Evolutionary conservation across 2,329 filamentous ascomycete species (phyloP).

Genomic region (Sarocladiaceae sp.): DNA sequence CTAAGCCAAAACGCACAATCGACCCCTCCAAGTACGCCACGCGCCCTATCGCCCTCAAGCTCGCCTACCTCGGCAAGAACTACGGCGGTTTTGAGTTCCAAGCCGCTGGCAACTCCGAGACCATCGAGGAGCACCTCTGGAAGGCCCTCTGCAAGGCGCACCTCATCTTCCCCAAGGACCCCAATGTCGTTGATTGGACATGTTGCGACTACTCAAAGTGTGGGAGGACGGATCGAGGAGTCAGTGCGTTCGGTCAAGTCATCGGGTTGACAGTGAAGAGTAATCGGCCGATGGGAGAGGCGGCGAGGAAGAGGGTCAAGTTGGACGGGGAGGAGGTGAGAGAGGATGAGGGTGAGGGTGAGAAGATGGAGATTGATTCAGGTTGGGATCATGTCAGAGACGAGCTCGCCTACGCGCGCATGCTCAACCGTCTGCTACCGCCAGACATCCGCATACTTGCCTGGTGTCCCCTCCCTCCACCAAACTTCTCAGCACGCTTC

Average conservation of each 20-base stretch:
- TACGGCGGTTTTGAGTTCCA: conserved; percentile 95
- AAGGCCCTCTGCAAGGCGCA: conserved; percentile 77
- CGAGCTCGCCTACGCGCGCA: conserved; percentile 75
- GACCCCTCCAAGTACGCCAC: conserved; percentile 78
- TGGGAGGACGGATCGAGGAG: conserved; percentile 84
- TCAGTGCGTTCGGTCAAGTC: conserved; percentile 96
- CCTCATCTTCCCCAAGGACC: conserved; percentile 67
- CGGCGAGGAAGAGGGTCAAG: conserved; percentile 18
- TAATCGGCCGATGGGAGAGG: conserved; percentile 56
- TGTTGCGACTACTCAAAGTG: conserved; percentile 92
- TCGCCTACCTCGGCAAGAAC: conserved; percentile 84
- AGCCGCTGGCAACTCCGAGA: conserved; percentile 62
- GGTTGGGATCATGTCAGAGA: conserved; percentile 65
- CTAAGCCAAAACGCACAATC: conserved; percentile 49
- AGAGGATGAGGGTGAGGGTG: conserved; percentile 9
- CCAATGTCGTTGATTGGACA: conserved; percentile 66
- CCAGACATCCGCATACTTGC: conserved; percentile 85
- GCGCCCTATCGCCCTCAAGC: conserved; percentile 80
- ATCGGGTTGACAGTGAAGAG: conserved; percentile 78
- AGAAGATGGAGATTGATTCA: conserved; percentile 14
- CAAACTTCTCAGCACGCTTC: conserved; percentile 83
- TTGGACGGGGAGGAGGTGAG: conserved; percentile 18
- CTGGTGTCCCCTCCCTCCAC: conserved; percentile 80
- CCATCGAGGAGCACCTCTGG: conserved; percentile 91
- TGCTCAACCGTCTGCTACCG: conserved; percentile 83